Evolutionary conservation across 139 green algal genomes (phyloP).

Genomic region (Closterium sp.): DNA sequence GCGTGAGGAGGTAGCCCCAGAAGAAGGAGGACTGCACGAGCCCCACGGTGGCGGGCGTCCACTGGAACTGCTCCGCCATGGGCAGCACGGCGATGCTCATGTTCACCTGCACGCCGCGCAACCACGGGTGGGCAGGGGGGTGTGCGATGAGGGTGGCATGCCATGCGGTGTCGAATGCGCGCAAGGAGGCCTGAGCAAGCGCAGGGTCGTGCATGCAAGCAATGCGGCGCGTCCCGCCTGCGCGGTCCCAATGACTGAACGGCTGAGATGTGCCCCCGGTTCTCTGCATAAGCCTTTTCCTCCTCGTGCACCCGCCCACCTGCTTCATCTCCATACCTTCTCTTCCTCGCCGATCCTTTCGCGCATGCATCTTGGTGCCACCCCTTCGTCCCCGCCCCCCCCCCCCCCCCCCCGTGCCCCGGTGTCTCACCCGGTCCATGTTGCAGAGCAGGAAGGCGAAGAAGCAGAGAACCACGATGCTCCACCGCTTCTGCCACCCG

Average conservation of each 20-base stretch:
- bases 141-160: no score
- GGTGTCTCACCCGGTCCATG: neutral
- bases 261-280: no score
- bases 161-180: neutral
- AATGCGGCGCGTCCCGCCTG: no score
- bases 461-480: constrained; percentile 49
- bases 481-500: constrained; percentile 39
- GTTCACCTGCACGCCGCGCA: constrained; percentile 76
- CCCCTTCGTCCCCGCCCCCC: neutral
- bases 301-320: no score
- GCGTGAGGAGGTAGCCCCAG: constrained; percentile 84
- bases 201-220: neutral
- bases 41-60: constrained; percentile 79
- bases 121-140: no score
- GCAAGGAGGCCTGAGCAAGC: neutral
- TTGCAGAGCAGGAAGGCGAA: constrained; percentile 51
- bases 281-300: no score
- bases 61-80: constrained; percentile 84
- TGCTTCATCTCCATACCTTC: no score
- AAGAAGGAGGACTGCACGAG: constrained; percentile 98
- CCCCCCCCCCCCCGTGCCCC: no score
- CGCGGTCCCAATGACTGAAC: no score
- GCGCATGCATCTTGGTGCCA: neutral
- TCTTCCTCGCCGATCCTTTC: no score
- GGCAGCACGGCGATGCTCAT: constrained; percentile 96